Base-by-base conservation (phyloP, 768 basidiomycete genomes). In the Leucocoprinus sp. region DNA sequence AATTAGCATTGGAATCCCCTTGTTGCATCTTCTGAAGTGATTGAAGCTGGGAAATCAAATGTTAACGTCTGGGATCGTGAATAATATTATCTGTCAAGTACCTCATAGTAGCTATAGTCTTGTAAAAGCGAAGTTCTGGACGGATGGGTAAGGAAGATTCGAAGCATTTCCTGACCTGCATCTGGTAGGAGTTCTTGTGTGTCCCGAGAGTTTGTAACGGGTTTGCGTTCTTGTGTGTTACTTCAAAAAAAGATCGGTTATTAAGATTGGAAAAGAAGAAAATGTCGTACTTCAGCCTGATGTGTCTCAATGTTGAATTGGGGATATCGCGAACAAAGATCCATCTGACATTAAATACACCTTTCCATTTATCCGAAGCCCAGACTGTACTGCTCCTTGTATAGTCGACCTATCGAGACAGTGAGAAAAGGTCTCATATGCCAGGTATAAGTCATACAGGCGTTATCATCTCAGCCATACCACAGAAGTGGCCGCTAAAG, bases 291-390 rank as follows among this genome's bases (percentile, higher is more conserved):
- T 83, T 84, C 39, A 93, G 65, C 52, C 88, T 82, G 59, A 96
- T 93, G 62, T 95, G 92, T 38, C 92, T 74, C 37, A 96, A 64
- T 43, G 82, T 87, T 52, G 87, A 78, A 57, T 93, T 93, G 19
- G 91, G 92, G 40, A 92, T 92, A 59, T 97, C 95, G 47, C 92
- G 82, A 46, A 99, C 93, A 60, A 92, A 98, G 52, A 98, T 82
- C 96, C 96, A 98, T 46, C 84, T 78, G 19, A 99, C 91, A 67
- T 93, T 95, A 72, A 99, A 96, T 42, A 98, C 91, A 18, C 96
- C 96, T 64, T 99, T 98, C 96, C 96, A 99, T 62, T 99, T 99
- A 65, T 98, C 93, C 26, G 93, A 93, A 1, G 93, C 93, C 96
- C 96, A 99, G 15, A 99, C 96, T 1, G 86, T 97, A 51, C 89